These are phyloP conservation scores for Amanita jacksonii DNA, from an alignment of 768 basidiomycete genomes.

Conservation along the genomic window DNA sequence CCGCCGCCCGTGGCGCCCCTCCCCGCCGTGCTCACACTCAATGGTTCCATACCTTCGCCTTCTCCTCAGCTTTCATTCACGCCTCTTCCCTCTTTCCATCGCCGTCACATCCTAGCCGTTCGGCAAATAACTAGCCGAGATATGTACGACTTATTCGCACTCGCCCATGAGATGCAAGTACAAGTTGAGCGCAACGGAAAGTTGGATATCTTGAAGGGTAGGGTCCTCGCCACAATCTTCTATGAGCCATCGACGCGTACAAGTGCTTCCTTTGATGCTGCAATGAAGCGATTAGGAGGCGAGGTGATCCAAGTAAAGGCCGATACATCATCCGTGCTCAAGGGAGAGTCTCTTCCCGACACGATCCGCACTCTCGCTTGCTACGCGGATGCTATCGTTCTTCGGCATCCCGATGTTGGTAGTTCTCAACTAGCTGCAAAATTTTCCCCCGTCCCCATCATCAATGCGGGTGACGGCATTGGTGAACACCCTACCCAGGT, in stretches of 20 bases:
- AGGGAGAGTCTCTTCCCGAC: slow-evolving; percentile 90
- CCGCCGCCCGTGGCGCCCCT: neutral
- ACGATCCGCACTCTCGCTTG: slow-evolving; percentile 92
- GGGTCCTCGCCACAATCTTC: slow-evolving; percentile 86
- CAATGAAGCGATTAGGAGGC: slow-evolving; percentile 97
- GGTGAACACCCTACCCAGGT: slow-evolving; percentile 98
- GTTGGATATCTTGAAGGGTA: slow-evolving; percentile 84
- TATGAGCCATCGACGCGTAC: slow-evolving; percentile 97
- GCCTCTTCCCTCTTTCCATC: slow-evolving; percentile 83
- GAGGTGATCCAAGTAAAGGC: slow-evolving; percentile 81
- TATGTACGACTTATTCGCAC: slow-evolving; percentile 85
- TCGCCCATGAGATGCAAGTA: slow-evolving; percentile 94
- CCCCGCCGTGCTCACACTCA: slow-evolving; percentile 14
- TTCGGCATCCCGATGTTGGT: slow-evolving; percentile 91
- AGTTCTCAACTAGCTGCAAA: slow-evolving; percentile 95
- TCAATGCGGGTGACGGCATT: slow-evolving; percentile 95
- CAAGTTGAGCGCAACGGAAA: slow-evolving; percentile 89
- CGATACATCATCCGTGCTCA: slow-evolving; percentile 80
- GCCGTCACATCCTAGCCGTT: slow-evolving; percentile 87
- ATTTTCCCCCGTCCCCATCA: slow-evolving; percentile 87
- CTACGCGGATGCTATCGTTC: slow-evolving; percentile 90
- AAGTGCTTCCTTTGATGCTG: slow-evolving; percentile 92
- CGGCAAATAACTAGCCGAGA: slow-evolving; percentile 89
- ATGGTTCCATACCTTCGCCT: slow-evolving; percentile 30
- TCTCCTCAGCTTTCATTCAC: slow-evolving; percentile 27